Base-by-base conservation (phyloP, 2,329 filamentous ascomycete species). In the Ophiostoma montium region DNA sequence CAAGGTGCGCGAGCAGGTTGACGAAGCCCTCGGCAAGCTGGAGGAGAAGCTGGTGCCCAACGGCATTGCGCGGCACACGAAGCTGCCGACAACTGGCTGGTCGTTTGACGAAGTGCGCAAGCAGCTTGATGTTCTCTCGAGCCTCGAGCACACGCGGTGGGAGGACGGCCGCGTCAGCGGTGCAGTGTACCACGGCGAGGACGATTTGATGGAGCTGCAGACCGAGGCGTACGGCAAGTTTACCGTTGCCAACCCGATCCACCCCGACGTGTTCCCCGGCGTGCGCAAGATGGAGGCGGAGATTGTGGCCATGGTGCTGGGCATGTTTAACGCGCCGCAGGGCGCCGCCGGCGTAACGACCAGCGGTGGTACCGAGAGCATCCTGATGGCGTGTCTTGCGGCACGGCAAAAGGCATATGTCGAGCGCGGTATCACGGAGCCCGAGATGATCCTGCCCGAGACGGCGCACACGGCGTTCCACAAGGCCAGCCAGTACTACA, bases 241-340 rank as follows among this genome's bases (percentile, higher is more conserved):
- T 64, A 90, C 88, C 46, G 92, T 98, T 30, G 78, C 88, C 35
- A 98, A 98, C 65, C 92, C 92, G 3, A 92, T 98, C 57, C 92
- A 98, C 64, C 92, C 92, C 7, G 92, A 98, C 67, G 90, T 98
- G 39, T 98, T 98, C 68, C 92, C 92, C 15, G 92, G 90, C 27
- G 89, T 98, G 47, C 75, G 92, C 59, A 98, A 98, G 76, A 98
- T 98, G 92, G 92, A 98, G 70, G 90, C 92, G 41, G 92, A 98
- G 69, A 72, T 98, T 53, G 92, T 98, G 47, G 84, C 89, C 56
- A 98, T 98, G 90, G 88, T 94, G 30, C 70, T 94, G 53, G 76
- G 78, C 41, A 70, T 98, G 64, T 98, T 95, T 71, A 86, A 94
- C 64, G 88, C 84, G 9, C 92, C 92, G 3, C 70, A 80, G n/a